Conservation (phyloP, 352 stramenopile species). For the Phytophthora sp. region DNA sequence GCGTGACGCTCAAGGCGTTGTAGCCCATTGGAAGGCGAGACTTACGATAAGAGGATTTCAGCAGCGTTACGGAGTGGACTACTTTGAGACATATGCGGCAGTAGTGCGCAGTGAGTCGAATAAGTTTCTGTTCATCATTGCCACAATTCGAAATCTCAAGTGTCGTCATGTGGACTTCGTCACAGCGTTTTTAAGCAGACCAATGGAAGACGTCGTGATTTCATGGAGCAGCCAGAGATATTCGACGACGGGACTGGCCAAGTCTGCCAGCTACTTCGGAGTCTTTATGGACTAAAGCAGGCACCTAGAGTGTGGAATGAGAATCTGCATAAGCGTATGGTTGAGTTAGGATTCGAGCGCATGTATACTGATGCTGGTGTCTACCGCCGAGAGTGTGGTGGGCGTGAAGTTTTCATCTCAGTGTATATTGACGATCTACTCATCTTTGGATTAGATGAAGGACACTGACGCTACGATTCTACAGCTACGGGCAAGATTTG, state of each 20-base stretch:
- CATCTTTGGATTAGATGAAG: too few species aligned
- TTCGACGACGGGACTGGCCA: not conserved
- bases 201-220: not conserved
- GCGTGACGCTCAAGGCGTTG: not conserved
- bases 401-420: too few species aligned
- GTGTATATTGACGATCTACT: too few species aligned
- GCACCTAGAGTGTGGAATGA: conserved; percentile 7
- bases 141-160: not conserved
- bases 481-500: too few species aligned
- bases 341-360: not conserved
- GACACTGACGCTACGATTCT: too few species aligned
- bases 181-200: not conserved
- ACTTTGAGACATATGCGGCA: not conserved
- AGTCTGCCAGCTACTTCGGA: not conserved
- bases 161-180: not conserved
- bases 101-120: not conserved
- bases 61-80: not conserved
- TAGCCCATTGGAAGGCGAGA: not conserved
- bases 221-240: not conserved
- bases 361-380: not conserved
- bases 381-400: too few species aligned
- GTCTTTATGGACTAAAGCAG: conserved; percentile 10
- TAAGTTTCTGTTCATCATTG: not conserved
- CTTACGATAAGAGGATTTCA: not conserved
- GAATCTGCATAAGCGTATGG: not conserved